A percentile compares a stretch with the other conserved stretches of the same genome.
Evolutionary conservation across 2,329 filamentous ascomycete genomes (phyloP).

Genomic region (Arthroderma uncinatum): DNA sequence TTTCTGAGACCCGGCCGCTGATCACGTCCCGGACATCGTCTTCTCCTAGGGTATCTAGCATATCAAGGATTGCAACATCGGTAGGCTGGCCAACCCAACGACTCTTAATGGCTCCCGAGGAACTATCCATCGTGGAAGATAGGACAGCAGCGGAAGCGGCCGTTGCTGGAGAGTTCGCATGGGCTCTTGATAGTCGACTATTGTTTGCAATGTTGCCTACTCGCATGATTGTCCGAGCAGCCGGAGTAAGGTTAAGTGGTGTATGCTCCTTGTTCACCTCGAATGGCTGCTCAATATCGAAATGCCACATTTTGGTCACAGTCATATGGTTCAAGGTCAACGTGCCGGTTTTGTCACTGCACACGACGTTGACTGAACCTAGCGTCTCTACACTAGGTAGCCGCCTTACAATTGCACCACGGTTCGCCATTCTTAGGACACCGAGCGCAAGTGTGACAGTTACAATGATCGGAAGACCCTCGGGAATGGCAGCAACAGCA

Average conservation of each 20-base stretch:
- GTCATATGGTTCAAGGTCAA: slow-evolving; percentile 98
- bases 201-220: slow-evolving; percentile 98
- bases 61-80: slow-evolving; percentile 90
- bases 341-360: slow-evolving; percentile 96
- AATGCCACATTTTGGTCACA: slow-evolving; percentile 91
- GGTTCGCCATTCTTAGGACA: slow-evolving; percentile 89
- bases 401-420: slow-evolving; percentile 87
- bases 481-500: slow-evolving; percentile 89
- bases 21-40: slow-evolving; percentile 82
- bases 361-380: slow-evolving; percentile 98
- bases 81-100: slow-evolving; percentile 96
- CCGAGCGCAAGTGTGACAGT: slow-evolving; percentile 92
- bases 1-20: slow-evolving; percentile 71
- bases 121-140: slow-evolving; percentile 63
- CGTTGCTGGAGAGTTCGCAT: slow-evolving; percentile 58
- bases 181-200: slow-evolving; percentile 62
- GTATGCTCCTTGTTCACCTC: slow-evolving; percentile 46
- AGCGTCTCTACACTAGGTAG: slow-evolving; percentile 96
- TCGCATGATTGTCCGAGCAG: slow-evolving; percentile 68
- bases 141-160: slow-evolving; percentile 65
- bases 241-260: slow-evolving; percentile 52
- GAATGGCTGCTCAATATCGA: slow-evolving; percentile 52
- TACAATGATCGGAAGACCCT: slow-evolving; percentile 94
- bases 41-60: slow-evolving; percentile 81
- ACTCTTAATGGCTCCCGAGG: slow-evolving; percentile 57